A percentile compares a stretch with the other conserved stretches of the same genome.
phyloP scores from a whole-genome alignment of 805 yeast genomes.

The Cyberlindnera maritima region DNA sequence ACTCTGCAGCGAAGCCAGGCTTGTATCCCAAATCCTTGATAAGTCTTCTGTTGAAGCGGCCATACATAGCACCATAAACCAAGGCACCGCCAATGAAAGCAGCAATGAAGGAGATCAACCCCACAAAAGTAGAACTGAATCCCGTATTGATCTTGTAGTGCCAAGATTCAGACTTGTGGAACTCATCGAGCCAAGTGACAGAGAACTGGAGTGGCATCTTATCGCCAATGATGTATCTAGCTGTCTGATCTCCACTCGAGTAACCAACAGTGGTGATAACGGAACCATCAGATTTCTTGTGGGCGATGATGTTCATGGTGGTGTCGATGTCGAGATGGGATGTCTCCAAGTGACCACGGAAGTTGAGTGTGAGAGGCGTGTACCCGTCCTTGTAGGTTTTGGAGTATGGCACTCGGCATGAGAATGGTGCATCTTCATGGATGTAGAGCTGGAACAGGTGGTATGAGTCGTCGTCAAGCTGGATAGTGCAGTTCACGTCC shows the following conservation, averaged over 20 bases:
- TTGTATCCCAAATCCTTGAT: slow-evolving; percentile 20
- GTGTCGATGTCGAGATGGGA: slow-evolving; percentile 68
- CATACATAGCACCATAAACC: slow-evolving; percentile 17
- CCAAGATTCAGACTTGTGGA: slow-evolving; percentile 9
- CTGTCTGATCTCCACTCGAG: slow-evolving; percentile 53
- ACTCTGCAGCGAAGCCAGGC: slow-evolving; percentile 20
- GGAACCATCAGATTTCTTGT: slow-evolving; percentile 26
- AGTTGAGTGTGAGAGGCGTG: slow-evolving; percentile 61
- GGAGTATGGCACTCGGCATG: slow-evolving; percentile 59
- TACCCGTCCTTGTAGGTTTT: slow-evolving; percentile 31
- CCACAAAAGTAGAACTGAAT: not conserved
- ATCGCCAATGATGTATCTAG: slow-evolving; percentile 67
- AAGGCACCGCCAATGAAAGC: slow-evolving; percentile 9
- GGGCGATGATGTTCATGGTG: slow-evolving; percentile 51
- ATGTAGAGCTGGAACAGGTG: slow-evolving; percentile 73
- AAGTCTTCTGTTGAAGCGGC: slow-evolving; percentile 18
- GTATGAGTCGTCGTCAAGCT: slow-evolving; percentile 59
- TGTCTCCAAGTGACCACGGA: slow-evolving; percentile 65
- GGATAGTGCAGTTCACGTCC: slow-evolving; percentile 57
- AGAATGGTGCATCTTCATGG: slow-evolving; percentile 75
- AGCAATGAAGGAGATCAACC: slow-evolving; percentile 1
- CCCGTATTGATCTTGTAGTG: slow-evolving; percentile 14
- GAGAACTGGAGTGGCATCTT: slow-evolving; percentile 53
- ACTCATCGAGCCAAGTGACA: slow-evolving; percentile 49
- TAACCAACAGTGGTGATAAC: slow-evolving; percentile 51